phyloP scores from a whole-genome alignment of 805 yeast genomes.

The Yamadazyma endophytica region DNA sequence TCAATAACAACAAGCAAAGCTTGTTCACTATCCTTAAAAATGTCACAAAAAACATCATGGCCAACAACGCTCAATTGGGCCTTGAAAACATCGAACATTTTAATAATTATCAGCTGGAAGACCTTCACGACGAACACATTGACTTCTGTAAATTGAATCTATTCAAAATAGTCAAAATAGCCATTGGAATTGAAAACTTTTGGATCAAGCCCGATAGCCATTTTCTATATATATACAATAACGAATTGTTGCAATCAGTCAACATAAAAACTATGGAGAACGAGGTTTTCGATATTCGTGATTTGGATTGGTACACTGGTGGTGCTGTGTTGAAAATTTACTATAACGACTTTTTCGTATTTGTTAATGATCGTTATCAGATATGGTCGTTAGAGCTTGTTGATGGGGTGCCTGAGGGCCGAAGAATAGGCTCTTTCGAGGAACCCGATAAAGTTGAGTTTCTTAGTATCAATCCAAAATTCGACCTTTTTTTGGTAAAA shows the following conservation, averaged over 20 bases:
- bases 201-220: slow-evolving; percentile 40
- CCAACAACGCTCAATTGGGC: slow-evolving; percentile 10
- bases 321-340: slow-evolving; percentile 20
- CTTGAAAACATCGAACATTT: slow-evolving; percentile 34
- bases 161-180: slow-evolving; percentile 29
- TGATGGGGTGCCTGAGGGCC: slow-evolving; percentile 11
- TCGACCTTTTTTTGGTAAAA: slow-evolving; percentile 15
- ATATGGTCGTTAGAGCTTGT: slow-evolving; percentile 2
- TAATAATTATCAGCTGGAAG: slow-evolving; percentile 24
- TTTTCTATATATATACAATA: slow-evolving; percentile 28
- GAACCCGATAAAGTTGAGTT: slow-evolving; percentile 1
- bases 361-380: slow-evolving; percentile 15
- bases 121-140: slow-evolving; percentile 20
- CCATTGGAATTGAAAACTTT: slow-evolving; percentile 23
- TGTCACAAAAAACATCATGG: slow-evolving; percentile 20
- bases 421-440: slow-evolving; percentile 9
- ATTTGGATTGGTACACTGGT: slow-evolving; percentile 25
- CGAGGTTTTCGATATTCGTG: slow-evolving; percentile 21
- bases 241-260: slow-evolving; percentile 26
- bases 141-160: slow-evolving; percentile 25
- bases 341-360: slow-evolving; percentile 24
- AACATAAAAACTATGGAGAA: slow-evolving; percentile 29
- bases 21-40: slow-evolving; percentile 29
- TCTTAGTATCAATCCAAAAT: slow-evolving; percentile 20
- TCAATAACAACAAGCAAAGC: slow-evolving; percentile 20